A percentile compares a stretch with the other conserved stretches of the same genome.
Evolutionary conservation across 768 basidiomycete species (phyloP).

Genomic region (Tylopilus plumbeoviolaceoides): DNA sequence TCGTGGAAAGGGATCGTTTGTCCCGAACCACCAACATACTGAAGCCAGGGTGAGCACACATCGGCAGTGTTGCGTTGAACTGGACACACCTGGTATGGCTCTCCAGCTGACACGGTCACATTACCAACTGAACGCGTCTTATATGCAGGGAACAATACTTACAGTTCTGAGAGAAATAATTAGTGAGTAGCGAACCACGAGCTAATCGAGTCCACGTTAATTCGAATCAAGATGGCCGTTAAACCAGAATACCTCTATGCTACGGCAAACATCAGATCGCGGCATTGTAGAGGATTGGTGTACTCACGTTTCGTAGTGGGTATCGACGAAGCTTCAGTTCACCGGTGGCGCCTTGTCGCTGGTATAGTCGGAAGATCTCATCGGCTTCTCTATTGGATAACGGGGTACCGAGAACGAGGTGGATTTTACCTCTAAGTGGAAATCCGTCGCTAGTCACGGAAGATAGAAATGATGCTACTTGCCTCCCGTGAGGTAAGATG

Average conservation of each 20-base stretch:
- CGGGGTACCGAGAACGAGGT: conserved; percentile 44
- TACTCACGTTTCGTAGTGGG: conserved; percentile 59
- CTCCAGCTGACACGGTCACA: conserved; percentile 50
- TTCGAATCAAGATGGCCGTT: background rate
- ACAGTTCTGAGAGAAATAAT: conserved; percentile 88
- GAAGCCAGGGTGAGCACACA: conserved; percentile 7
- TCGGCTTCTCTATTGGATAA: conserved; percentile 45
- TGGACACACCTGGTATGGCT: conserved; percentile 64
- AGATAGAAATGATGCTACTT: conserved; percentile 6
- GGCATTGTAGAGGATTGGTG: background rate
- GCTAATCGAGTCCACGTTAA: conserved; percentile 37
- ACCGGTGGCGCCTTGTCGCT: conserved; percentile 56
- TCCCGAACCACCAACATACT: conserved; percentile 78
- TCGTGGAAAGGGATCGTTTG: conserved; percentile 64
- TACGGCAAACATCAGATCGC: conserved; percentile 26
- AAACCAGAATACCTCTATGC: conserved; percentile 57
- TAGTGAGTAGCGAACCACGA: conserved; percentile 66
- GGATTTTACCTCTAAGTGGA: conserved; percentile 50
- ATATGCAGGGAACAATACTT: conserved; percentile 22
- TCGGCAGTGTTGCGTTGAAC: background rate
- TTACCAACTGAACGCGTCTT: background rate
- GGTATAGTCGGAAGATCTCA: conserved; percentile 59
- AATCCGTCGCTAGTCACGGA: background rate
- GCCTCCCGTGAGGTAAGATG: conserved; percentile 45
- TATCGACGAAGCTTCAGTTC: conserved; percentile 62